Evolutionary conservation across 305 asterid species (phyloP).

Genomic region (Fraxinus angustifolia): DNA sequence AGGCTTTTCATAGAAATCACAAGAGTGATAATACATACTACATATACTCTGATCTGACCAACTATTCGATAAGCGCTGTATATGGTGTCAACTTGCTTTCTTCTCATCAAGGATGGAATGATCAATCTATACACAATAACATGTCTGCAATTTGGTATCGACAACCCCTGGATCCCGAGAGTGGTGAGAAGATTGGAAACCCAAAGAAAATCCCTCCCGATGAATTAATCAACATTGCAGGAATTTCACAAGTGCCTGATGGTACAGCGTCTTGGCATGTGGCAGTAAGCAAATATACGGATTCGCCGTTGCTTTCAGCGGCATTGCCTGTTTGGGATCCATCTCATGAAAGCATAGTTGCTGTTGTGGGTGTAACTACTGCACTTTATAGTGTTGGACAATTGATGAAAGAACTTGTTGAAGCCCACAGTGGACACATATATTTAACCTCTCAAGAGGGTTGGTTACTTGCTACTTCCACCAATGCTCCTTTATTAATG

Average conservation of each 20-base stretch:
- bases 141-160: constrained; percentile 78
- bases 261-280: constrained; percentile 92
- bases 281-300: constrained; percentile 82
- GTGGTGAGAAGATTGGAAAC: constrained; percentile 68
- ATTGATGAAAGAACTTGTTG: constrained; percentile 85
- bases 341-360: constrained; percentile 58
- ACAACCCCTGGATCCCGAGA: constrained; percentile 64
- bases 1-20: constrained; percentile 85
- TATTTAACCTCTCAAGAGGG: constrained; percentile 91
- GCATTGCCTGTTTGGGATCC: constrained; percentile 91
- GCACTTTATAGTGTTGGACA: constrained; percentile 90
- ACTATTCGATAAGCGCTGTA: constrained; percentile 58
- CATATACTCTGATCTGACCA: constrained; percentile 76
- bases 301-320: constrained; percentile 83
- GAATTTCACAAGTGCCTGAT: constrained; percentile 90
- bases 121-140: constrained; percentile 66
- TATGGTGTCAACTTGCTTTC: constrained; percentile 39
- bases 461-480: constrained; percentile 86
- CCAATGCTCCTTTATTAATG: constrained; percentile 59
- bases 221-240: constrained; percentile 78
- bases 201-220: constrained; percentile 61
- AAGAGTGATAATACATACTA: constrained; percentile 64
- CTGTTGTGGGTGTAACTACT: constrained; percentile 88
- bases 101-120: constrained; percentile 79
- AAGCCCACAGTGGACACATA: constrained; percentile 81